phyloP scores from a whole-genome alignment of 2,329 filamentous ascomycete genomes.

The Alternaria brassicae region DNA sequence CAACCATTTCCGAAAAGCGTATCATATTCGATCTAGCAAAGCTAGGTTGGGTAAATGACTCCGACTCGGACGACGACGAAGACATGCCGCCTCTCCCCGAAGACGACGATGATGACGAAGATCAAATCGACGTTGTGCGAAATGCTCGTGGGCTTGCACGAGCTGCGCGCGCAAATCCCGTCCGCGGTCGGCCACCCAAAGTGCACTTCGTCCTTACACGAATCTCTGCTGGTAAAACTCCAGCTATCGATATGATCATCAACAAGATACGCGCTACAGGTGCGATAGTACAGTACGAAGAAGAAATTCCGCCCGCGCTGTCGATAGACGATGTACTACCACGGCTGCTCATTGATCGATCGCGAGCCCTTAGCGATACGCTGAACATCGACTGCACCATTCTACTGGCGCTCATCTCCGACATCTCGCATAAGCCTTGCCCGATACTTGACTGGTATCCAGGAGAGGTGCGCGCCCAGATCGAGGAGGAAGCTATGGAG shows the following conservation, averaged over 20 bases:
- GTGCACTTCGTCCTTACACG: conserved; percentile 69
- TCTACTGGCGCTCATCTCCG: conserved; percentile 74
- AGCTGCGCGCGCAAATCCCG: conserved; percentile 63
- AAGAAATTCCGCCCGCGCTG: conserved; percentile 33
- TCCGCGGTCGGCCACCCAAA: conserved; percentile 66
- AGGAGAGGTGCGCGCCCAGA: conserved; percentile 67
- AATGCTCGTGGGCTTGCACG: conserved; percentile 65
- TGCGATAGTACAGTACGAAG: conserved; percentile 43
- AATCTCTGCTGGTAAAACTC: conserved; percentile 58
- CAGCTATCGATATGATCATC: conserved; percentile 65
- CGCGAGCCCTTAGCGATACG: conserved; percentile 50
- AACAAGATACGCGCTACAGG: conserved; percentile 63
- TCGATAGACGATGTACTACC: conserved; percentile 37
- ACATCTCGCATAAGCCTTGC: conserved; percentile 68
- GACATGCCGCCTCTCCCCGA: conserved; percentile 43
- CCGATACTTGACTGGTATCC: conserved; percentile 62
- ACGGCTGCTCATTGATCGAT: conserved; percentile 50
- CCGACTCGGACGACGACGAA: conserved; percentile 55
- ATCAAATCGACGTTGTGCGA: conserved; percentile 65
- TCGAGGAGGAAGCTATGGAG: conserved; percentile 68
- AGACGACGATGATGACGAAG: conserved; percentile 60
- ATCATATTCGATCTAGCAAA: conserved; percentile 73
- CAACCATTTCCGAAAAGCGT: conserved; percentile 68
- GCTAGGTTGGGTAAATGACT: conserved; percentile 64
- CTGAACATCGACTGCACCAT: conserved; percentile 73